Evolutionary conservation across 257 asterid species (phyloP), one percentile per base, ranked within the genome.

Genomic region (Datura wrightii): DNA sequence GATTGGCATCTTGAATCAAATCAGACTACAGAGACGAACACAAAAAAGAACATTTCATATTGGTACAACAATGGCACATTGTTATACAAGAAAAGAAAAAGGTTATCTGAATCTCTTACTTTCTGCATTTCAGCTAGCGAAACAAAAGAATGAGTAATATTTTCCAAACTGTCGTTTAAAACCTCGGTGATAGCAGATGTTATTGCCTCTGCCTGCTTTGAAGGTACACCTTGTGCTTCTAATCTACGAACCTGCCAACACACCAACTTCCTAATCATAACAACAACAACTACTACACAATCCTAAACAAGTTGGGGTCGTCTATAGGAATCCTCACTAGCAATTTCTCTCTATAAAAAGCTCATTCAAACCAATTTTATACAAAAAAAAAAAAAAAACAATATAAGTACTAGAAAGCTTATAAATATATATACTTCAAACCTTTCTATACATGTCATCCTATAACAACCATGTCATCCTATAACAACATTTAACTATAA

Each of bases 181-280:
- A 93, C 93, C 83, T 85, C 87, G 41, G 88, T 91, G 58, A 93
- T 91, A 36, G 92, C 92, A 83, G 92, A 83, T 7, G 97, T 93
- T 83, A 93, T 90, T 18, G 94, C 96, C 89, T 92, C 96, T 1
- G 96, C 96, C 50, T 92, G 94, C 65, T 90, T 85, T 55, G 91
- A 71, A 78, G 90, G 93, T 14, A 93, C 85, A 41, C 97, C 94
- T 82, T 89, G 88, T 44, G 93, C 94, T 89, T 93, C 95, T 86
- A 93, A 88, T 76, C 89, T 90, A 87, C 89, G 90, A 85, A 90
- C 90, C 97, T 91, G 90, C 16, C 83, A 79, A 48, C 31, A 8
- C 8, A 34, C 63, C 31, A 52, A 78, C 34, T 52, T 78, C 63
- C 31, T 52, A 53, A 52, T 31, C 65, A 9, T 76, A 50, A 14